A percentile compares a stretch with the other conserved stretches of the same genome.
These are phyloP conservation scores for Boletus speciosus DNA, from an alignment of 768 basidiomycete species.

Conservation along the genomic window DNA sequence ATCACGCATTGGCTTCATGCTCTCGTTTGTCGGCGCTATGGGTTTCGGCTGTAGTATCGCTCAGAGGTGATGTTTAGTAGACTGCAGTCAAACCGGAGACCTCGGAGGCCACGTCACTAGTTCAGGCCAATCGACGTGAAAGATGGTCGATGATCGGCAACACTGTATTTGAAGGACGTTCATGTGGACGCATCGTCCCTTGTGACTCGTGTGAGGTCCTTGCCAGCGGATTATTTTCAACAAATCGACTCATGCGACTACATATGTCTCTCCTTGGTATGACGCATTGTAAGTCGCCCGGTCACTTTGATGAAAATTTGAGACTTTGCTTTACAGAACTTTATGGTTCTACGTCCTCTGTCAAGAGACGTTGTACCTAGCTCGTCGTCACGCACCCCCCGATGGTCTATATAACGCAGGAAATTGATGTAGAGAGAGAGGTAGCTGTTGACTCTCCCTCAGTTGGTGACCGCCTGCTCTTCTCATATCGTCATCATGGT, in stretches of 20 bases:
- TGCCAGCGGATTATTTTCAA: not conserved
- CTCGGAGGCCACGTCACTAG: not conserved
- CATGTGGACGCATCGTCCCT: not conserved
- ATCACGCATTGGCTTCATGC: not conserved
- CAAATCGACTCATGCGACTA: not conserved
- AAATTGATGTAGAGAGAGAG: not conserved
- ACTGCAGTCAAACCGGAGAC: not conserved
- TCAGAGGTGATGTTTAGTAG: not conserved
- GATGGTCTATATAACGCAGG: not conserved
- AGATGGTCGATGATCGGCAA: too few relatives aligned
- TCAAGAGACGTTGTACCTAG: not conserved
- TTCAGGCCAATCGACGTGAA: not conserved
- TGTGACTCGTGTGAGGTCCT: not conserved
- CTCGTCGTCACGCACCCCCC: not conserved
- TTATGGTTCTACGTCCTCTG: not conserved
- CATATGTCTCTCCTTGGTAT: not conserved
- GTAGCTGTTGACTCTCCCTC: not conserved
- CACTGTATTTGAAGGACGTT: not conserved
- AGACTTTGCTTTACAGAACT: not conserved
- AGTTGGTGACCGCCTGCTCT: not conserved
- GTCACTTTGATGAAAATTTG: not conserved
- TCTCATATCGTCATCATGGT: constrained; percentile 4
- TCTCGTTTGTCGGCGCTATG: not conserved
- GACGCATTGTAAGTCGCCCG: not conserved
- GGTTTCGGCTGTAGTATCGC: not conserved